Evolutionary conservation across 441 rosid genomes (phyloP), one percentile per base, ranked within the genome.

Genomic region (Adansonia madagascariensis): DNA sequence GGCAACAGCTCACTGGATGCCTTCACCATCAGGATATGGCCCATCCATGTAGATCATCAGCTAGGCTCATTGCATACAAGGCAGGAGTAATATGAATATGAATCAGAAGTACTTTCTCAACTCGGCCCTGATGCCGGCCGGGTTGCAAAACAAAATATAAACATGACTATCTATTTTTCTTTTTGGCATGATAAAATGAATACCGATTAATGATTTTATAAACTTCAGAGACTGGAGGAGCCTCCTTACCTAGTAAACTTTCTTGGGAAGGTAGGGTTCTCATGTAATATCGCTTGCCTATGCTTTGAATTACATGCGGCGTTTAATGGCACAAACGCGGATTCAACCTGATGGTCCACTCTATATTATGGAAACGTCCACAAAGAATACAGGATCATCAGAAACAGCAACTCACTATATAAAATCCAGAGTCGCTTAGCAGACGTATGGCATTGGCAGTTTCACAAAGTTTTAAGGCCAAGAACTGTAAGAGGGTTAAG

Each of bases 51-150:
- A 49, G 69, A 22, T 71, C 80, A 85, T 61, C 80, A 85, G 82
- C 83, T 89, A 4, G 81, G 69, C 15, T 77, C 84, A 1, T 52
- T 84, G 82, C 92, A 89, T 47, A 84, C 47, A 74, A 70, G 47
- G 91, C 90, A 10, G 82, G 82, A 39, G 94, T 86, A 27, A 84
- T 88, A 14, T 86, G 90, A 85, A 75, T 85, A 47, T 85, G 87
- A 75, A 76, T 4, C 41, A 46, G 0, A 10, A 2, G 41, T 5
- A 11, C 47, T 71, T 52, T 49, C 60, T 63, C 11, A 57, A 57
- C 46, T 63, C 18, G n/a, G 68, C 43, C 22, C 24, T 24, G 43
- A 22, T 27, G 10, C 18, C 0, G 5, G 17, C 31, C 31, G 31
- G 31, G 44, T 62, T 62, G 44, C 67, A 14, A 15, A 50, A 53